Evolutionary conservation across 257 asterid species (phyloP).

Genomic region (Solanum dulcamara): DNA sequence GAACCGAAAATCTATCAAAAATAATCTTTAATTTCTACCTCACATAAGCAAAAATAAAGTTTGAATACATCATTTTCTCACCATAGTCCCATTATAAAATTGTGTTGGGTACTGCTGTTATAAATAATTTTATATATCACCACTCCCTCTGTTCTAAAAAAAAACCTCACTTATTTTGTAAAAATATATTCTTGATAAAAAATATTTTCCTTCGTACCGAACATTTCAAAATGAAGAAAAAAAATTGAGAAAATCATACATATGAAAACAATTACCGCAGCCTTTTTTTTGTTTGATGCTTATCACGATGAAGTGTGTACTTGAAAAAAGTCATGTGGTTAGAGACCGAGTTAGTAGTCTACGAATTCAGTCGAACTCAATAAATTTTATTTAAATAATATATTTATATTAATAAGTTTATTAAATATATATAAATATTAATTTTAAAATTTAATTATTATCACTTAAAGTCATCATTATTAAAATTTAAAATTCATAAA

Average conservation of each 20-base stretch:
- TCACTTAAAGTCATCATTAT: no score
- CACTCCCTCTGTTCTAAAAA: not conserved
- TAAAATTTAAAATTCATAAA: no score
- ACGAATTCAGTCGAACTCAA: no score
- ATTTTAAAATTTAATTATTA: no score
- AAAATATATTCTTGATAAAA: no score
- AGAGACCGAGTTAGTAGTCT: no score
- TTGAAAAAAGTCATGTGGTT: no score
- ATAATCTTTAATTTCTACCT: not conserved
- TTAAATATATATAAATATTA: no score
- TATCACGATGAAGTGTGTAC: not conserved
- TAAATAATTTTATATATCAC: not conserved
- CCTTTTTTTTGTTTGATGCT: not conserved
- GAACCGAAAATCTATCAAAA: not conserved
- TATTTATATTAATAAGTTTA: no score
- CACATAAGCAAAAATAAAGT: not conserved
- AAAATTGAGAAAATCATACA: no score
- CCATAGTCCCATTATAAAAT: not conserved
- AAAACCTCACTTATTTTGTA: not conserved
- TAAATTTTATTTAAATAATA: no score
- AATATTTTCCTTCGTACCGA: not conserved
- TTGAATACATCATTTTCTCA: rapidly evolving
- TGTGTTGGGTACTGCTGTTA: not conserved
- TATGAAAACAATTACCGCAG: not conserved
- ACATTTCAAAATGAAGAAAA: no score